Base-by-base conservation (phyloP, 2,329 filamentous ascomycete species). In the Macrophomina pseudophaseolina region DNA sequence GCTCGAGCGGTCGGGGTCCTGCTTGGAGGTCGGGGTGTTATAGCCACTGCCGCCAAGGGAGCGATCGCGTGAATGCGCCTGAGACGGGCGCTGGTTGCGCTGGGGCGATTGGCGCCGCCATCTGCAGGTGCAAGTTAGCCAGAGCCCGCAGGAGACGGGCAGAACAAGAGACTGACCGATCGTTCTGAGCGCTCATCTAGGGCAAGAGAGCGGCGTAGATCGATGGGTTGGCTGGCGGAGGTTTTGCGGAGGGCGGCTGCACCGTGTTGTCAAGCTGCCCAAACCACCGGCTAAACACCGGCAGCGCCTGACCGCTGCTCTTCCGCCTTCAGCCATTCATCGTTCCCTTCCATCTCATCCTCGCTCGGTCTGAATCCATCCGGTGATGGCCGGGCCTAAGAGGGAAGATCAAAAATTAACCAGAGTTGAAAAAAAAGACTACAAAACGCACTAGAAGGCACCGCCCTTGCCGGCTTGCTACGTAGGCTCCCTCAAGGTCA, bases 21-120 rank as follows among this genome's bases (percentile, higher is more conserved):
- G 70, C 64, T 78, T 75, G 68, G 73, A 72, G 64, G 71, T 73
- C 66, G 76, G 74, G 23, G 75, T 76, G 70, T 72, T 77, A 32
- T 74, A 69, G 69, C 74, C 74, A 59, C 65, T 63, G 28, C 56
- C 49, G 18, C 65, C 65, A 9, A 74, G 73, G 65, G 69, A 69
- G 67, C 70, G 71, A 56, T 74, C 71, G 65, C 65, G 56, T 23
- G 65, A 62, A 64, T 73, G 72, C 63, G 66, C 48, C 33, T 56
- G 53, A 23, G 48, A 46, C 44, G 44, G 52, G 23, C 66, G 62
- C 51, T 60, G 53, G 62, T 56, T 68, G 65, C 72, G 74, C 66
- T 68, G 70, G 48, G 65, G 58, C 56, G 65, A 66, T 63, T 66
- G 65, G 48, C 65, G 65, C 65, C 65, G 56, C 65, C 65, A 66